Evolutionary conservation across 176 grass and related monocot species (phyloP).

Genomic region (Eremochloa ophiuroides): DNA sequence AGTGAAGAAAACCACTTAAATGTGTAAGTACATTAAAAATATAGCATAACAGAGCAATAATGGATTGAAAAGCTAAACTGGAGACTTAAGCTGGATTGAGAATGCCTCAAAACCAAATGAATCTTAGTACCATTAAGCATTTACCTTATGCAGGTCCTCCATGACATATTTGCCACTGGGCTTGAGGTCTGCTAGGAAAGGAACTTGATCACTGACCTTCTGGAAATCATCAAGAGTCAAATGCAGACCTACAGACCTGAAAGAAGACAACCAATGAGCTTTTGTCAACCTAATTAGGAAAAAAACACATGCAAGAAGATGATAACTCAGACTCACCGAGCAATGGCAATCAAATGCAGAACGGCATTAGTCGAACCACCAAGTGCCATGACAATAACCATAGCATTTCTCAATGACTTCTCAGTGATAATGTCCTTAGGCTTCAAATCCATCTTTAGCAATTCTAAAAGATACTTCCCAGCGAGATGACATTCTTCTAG

Average conservation of each 20-base stretch:
- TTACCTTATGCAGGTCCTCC: conserved; percentile 97
- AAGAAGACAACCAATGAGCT: conserved; percentile 37
- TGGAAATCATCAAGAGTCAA: conserved; percentile 98
- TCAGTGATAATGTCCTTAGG: conserved; percentile 94
- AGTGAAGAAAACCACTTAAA: not conserved
- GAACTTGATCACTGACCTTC: conserved; percentile 93
- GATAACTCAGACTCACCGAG: conserved; percentile 61
- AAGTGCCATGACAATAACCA: conserved; percentile 96
- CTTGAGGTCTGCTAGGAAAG: conserved; percentile 97
- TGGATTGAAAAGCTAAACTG: not conserved
- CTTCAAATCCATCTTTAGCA: conserved; percentile 95
- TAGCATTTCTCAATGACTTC: conserved; percentile 85
- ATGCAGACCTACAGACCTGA: conserved; percentile 85
- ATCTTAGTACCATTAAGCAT: conserved; percentile 13
- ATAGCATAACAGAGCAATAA: not conserved
- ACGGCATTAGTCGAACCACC: conserved; percentile 98
- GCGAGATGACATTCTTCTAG: conserved; percentile 81
- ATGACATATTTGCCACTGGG: conserved; percentile 99
- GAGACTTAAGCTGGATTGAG: not conserved
- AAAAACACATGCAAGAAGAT: not conserved
- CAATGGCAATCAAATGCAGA: conserved; percentile 97
- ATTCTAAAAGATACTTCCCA: conserved; percentile 81
- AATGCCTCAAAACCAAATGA: conserved; percentile 3
- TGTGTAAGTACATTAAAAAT: not conserved
- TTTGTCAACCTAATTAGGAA: conserved; percentile 14